These are phyloP conservation scores for Omphalotus guepiniiformis DNA, from an alignment of 768 basidiomycete species.

Conservation along the genomic window DNA sequence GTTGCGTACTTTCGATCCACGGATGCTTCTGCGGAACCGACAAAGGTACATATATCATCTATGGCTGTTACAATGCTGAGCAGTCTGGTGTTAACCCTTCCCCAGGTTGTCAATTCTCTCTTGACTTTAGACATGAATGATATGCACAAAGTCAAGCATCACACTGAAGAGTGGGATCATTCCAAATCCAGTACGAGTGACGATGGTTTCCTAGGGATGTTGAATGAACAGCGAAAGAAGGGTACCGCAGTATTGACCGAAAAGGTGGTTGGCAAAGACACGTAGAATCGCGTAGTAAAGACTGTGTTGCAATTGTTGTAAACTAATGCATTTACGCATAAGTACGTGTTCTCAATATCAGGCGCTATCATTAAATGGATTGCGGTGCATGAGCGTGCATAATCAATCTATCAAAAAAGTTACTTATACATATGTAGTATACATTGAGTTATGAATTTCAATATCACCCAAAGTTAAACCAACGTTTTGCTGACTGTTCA, in stretches of 20 bases:
- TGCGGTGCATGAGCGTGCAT: too few relatives aligned
- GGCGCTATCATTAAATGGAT: too few relatives aligned
- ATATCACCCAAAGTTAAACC: constrained; percentile 45
- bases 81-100: not conserved
- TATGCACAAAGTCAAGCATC: constrained; percentile 30
- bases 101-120: constrained; percentile 35
- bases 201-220: constrained; percentile 39
- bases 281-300: not conserved
- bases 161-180: constrained; percentile 45
- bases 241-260: constrained; percentile 33
- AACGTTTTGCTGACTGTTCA: constrained; percentile 58
- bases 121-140: constrained; percentile 37
- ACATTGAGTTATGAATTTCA: not conserved
- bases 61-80: too few relatives aligned
- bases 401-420: too few relatives aligned
- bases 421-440: too few relatives aligned
- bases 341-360: too few relatives aligned
- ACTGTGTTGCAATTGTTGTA: not conserved
- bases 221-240: constrained; percentile 43
- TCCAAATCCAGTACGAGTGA: constrained; percentile 30
- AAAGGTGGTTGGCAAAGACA: constrained; percentile 22
- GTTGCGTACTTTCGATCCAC: constrained; percentile 39
- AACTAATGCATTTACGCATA: too few relatives aligned
- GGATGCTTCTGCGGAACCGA: constrained; percentile 30
- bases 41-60: constrained; percentile 34